phyloP scores from a whole-genome alignment of 2,329 filamentous ascomycete species.

The Epichloe elymi region DNA sequence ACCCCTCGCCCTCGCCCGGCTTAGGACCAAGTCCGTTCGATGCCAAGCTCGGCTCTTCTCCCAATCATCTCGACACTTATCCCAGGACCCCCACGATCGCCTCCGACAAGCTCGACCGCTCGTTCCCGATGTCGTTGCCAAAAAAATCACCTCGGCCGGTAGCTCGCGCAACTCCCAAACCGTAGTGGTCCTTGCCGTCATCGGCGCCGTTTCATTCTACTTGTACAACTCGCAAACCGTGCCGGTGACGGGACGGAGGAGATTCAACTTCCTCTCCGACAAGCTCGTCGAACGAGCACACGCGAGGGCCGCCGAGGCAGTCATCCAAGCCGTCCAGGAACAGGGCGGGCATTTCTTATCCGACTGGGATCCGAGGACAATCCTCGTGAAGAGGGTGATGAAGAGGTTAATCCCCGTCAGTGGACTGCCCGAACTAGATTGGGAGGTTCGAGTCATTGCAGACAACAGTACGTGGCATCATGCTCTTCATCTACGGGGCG shows the following conservation, averaged over 20 bases:
- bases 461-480: constrained; percentile 30
- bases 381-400: constrained; percentile 51
- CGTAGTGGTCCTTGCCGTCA: constrained; percentile 26
- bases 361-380: constrained; percentile 42
- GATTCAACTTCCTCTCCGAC: constrained; percentile 56
- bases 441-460: constrained; percentile 68
- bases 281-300: constrained; percentile 36
- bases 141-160: constrained; percentile 15
- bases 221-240: constrained; percentile 57
- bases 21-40: neutral
- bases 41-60: constrained; percentile 8
- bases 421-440: constrained; percentile 43
- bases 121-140: constrained; percentile 15
- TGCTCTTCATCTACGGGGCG: too few species aligned
- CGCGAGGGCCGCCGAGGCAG: constrained; percentile 15
- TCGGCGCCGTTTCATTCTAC: constrained; percentile 46
- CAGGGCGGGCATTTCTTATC: constrained; percentile 43
- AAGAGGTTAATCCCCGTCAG: constrained; percentile 52
- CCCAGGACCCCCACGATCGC: constrained; percentile 13
- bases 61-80: constrained; percentile 8
- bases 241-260: constrained; percentile 54
- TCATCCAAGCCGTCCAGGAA: constrained; percentile 40
- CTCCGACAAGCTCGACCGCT: constrained; percentile 21
- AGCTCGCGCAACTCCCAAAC: constrained; percentile 18
- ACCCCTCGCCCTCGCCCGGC: neutral